These are phyloP conservation scores for Vinca minor DNA, from an alignment of 257 asterid species.

Conservation along the genomic window DNA sequence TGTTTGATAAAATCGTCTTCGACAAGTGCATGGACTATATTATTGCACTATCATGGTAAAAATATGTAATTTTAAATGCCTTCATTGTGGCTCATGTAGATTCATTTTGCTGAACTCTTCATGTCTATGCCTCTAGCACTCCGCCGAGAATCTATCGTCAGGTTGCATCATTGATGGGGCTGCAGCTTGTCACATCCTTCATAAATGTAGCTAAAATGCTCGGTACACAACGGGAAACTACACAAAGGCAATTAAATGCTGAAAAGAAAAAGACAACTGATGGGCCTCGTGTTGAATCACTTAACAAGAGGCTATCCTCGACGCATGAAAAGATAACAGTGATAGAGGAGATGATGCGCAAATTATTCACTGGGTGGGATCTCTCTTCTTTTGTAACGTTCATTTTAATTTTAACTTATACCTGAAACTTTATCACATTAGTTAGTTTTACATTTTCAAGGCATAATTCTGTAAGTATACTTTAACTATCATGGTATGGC, in stretches of 20 bases:
- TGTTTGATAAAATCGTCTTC: slow-evolving; percentile 72
- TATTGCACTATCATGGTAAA: slow-evolving; percentile 93
- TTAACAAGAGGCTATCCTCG: slow-evolving; percentile 60
- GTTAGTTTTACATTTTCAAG: background rate
- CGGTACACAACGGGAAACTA: slow-evolving; percentile 80
- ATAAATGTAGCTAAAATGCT: slow-evolving; percentile 82
- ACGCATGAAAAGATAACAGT: slow-evolving; percentile 84
- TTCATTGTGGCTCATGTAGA: slow-evolving; percentile 1
- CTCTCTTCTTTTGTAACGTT: slow-evolving; percentile 8
- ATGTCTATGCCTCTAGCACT: slow-evolving; percentile 50
- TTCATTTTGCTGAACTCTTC: slow-evolving; percentile 19
- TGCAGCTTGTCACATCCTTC: slow-evolving; percentile 95
- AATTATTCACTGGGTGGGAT: slow-evolving; percentile 75
- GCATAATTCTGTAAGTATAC: background rate
- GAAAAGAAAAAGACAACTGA: slow-evolving; percentile 73
- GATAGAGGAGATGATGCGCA: slow-evolving; percentile 93
- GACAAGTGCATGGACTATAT: slow-evolving; percentile 94
- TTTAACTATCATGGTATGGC: background rate
- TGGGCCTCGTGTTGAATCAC: slow-evolving; percentile 89
- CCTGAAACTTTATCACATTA: background rate
- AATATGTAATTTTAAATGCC: slow-evolving; percentile 20
- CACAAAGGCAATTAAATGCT: slow-evolving; percentile 93
- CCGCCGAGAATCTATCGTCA: slow-evolving; percentile 97
- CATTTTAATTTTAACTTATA: background rate
- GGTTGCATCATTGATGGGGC: slow-evolving; percentile 89